Conservation (phyloP, 2,329 filamentous ascomycete genomes). For the Penicillium hesseltinei region DNA sequence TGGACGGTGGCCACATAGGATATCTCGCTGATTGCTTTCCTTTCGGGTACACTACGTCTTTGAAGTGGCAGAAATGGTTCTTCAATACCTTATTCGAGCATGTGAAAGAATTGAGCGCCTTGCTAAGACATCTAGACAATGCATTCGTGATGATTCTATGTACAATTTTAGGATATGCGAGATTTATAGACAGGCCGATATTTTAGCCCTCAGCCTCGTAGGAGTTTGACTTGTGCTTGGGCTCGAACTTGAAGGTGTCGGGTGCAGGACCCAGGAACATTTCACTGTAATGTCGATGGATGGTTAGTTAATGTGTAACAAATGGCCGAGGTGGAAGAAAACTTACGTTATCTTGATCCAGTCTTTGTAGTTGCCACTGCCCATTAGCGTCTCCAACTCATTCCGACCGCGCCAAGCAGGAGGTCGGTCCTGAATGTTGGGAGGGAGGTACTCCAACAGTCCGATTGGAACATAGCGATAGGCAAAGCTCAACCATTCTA, state of each 20-base stretch:
- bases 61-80: not conserved
- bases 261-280: slow-evolving; percentile 96
- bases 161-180: slow-evolving; percentile 1
- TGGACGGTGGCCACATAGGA: not conserved
- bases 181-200: not conserved
- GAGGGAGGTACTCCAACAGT: slow-evolving; percentile 81
- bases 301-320: slow-evolving; percentile 10
- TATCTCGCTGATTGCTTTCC: not conserved
- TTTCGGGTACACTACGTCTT: not conserved
- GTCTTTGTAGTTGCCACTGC: slow-evolving; percentile 87
- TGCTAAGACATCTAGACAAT: not conserved
- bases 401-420: slow-evolving; percentile 79
- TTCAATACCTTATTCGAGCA: not conserved
- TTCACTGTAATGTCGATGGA: slow-evolving; percentile 58
- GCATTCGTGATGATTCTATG: slow-evolving; percentile 7
- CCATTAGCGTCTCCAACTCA: slow-evolving; percentile 90
- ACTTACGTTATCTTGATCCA: slow-evolving; percentile 97
- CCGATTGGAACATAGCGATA: slow-evolving; percentile 90
- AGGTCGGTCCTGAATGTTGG: slow-evolving; percentile 82
- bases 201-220: slow-evolving; percentile 67
- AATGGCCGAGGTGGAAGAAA: not conserved
- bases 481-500: slow-evolving; percentile 94
- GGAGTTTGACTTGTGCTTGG: slow-evolving; percentile 94
- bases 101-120: not conserved
- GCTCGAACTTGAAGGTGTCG: slow-evolving; percentile 87